Evolutionary conservation across 2,329 filamentous ascomycete species (phyloP).

Genomic region (Colletotrichum ledebouriae): DNA sequence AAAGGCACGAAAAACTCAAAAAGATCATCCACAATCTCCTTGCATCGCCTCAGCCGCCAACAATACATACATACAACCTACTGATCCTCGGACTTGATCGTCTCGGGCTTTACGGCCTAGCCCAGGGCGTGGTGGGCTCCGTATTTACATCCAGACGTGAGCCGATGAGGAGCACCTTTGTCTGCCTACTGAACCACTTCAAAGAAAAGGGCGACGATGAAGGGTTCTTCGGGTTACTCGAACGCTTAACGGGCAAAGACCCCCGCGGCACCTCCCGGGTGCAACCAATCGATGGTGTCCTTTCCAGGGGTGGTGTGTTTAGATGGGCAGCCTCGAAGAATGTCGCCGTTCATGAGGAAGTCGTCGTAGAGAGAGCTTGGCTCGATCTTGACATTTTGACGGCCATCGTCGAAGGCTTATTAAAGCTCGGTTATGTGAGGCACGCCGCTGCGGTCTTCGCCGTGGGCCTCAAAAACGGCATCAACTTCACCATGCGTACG

Average conservation of each 20-base stretch:
- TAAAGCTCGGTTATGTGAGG: conserved; percentile 61
- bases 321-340: conserved; percentile 48
- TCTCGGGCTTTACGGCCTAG: conserved; percentile 62
- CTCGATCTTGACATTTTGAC: conserved; percentile 58
- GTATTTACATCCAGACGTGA: conserved; percentile 61
- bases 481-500: conserved; percentile 49
- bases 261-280: conserved; percentile 55
- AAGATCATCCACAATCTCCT: conserved; percentile 77
- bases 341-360: conserved; percentile 50
- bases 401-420: conserved; percentile 61
- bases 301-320: conserved; percentile 39
- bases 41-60: conserved; percentile 70
- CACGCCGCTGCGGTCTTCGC: conserved; percentile 60
- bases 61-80: conserved; percentile 78
- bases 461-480: conserved; percentile 53
- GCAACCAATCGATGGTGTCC: conserved; percentile 39
- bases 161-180: conserved; percentile 63
- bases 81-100: conserved; percentile 76
- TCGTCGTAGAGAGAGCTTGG: conserved; percentile 56
- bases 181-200: conserved; percentile 66
- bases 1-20: conserved; percentile 46
- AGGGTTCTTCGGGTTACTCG: conserved; percentile 59
- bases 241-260: conserved; percentile 61
- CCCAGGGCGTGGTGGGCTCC: conserved; percentile 65
- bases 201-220: conserved; percentile 56